A percentile compares a stretch with the other conserved stretches of the same genome.
Conservation (phyloP, 2,329 filamentous ascomycete genomes). For the Phialocephala subalpina region DNA sequence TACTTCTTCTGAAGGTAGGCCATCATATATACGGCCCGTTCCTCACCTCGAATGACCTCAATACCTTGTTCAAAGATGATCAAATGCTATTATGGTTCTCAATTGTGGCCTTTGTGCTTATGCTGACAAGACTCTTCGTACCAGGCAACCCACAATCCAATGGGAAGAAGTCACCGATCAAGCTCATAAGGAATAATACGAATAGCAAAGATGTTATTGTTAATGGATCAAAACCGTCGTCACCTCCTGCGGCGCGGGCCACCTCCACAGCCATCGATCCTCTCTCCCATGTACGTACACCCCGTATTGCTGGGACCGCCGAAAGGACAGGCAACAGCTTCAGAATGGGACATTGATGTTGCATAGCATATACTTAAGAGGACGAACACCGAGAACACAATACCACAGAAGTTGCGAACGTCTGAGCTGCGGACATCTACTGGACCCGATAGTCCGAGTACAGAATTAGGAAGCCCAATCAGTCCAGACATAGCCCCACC, state of each 20-base stretch:
- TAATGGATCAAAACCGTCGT: constrained; percentile 33
- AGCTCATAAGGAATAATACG: constrained; percentile 37
- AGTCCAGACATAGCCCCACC: constrained; percentile 37
- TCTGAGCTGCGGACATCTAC: constrained; percentile 55
- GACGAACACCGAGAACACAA: constrained; percentile 69
- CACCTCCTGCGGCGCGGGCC: constrained; percentile 24
- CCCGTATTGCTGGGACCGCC: neutral
- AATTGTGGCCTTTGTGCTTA: constrained; percentile 30
- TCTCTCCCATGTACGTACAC: constrained; percentile 67
- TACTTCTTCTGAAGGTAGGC: constrained; percentile 43
- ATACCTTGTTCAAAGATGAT: constrained; percentile 21
- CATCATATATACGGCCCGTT: constrained; percentile 20
- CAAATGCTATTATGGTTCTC: constrained; percentile 31
- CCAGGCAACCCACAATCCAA: constrained; percentile 38
- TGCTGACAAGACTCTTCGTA: constrained; percentile 33
- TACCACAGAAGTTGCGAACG: constrained; percentile 58
- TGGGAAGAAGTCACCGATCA: constrained; percentile 39
- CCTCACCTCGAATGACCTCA: neutral
- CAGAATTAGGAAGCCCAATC: constrained; percentile 35
- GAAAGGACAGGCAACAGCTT: neutral
- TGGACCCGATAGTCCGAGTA: constrained; percentile 58
- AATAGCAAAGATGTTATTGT: constrained; percentile 31
- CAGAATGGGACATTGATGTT: constrained; percentile 30
- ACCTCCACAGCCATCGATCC: constrained; percentile 65
- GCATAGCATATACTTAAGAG: constrained; percentile 66